Evolutionary conservation across 2,329 filamentous ascomycete species (phyloP).

Genomic region (Botrytis tulipae): DNA sequence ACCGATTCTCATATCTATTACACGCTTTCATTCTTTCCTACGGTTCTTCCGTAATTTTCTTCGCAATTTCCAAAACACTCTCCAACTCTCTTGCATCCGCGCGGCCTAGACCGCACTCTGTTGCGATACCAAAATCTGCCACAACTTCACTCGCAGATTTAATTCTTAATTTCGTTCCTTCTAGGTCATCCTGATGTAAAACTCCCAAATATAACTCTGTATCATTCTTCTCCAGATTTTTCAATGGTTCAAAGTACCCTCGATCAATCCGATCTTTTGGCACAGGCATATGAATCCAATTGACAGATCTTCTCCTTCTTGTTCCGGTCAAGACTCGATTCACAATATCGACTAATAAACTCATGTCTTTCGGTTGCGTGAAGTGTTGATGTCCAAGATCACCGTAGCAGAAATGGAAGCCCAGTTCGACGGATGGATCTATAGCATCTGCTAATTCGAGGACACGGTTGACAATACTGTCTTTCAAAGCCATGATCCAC

Average conservation of each 20-base stretch:
- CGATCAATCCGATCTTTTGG: slow-evolving; percentile 41
- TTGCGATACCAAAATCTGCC: slow-evolving; percentile 42
- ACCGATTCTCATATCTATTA: not conserved
- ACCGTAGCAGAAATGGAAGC: slow-evolving; percentile 50
- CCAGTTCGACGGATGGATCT: slow-evolving; percentile 42
- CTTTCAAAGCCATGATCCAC: slow-evolving; percentile 31
- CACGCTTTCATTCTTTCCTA: not conserved
- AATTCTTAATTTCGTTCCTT: slow-evolving; percentile 43
- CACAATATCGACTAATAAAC: slow-evolving; percentile 41
- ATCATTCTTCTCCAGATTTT: slow-evolving; percentile 35
- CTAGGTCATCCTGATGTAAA: slow-evolving; percentile 42
- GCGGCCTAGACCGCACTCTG: slow-evolving; percentile 45
- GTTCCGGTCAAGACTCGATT: slow-evolving; percentile 36
- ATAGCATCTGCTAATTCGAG: slow-evolving; percentile 38
- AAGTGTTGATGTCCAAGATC: slow-evolving; percentile 46
- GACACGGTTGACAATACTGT: slow-evolving; percentile 41
- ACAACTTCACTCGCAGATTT: slow-evolving; percentile 38
- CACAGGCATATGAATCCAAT: slow-evolving; percentile 47
- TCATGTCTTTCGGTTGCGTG: slow-evolving; percentile 41
- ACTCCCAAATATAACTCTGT: slow-evolving; percentile 44
- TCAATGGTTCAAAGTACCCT: slow-evolving; percentile 43
- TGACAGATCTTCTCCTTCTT: slow-evolving; percentile 36
- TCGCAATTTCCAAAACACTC: slow-evolving; percentile 22
- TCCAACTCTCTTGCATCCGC: slow-evolving; percentile 24
- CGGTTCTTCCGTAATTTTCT: slow-evolving; percentile 6